Evolutionary conservation across 345 rosid genomes (phyloP).

Genomic region (Angophora floribunda): DNA sequence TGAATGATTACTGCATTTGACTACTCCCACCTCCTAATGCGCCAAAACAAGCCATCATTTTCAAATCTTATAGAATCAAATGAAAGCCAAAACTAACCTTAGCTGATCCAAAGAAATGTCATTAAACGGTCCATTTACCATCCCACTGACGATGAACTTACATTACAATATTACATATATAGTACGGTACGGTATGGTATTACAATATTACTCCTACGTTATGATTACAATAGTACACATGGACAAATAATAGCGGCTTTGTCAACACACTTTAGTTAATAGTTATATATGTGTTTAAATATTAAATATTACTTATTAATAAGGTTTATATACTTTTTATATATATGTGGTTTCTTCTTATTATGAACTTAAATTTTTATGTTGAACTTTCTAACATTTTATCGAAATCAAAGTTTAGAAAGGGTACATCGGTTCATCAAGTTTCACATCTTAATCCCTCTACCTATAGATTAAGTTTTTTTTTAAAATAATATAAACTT

Average conservation of each 20-base stretch:
- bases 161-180: not conserved
- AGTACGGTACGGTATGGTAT: not conserved
- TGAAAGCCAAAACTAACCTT: not conserved
- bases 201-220: not conserved
- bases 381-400: not conserved
- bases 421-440: rapidly evolving
- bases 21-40: not conserved
- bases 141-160: not conserved
- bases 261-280: not conserved
- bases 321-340: not conserved
- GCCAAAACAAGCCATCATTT: not conserved
- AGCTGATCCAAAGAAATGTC: not conserved
- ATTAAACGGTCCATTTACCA: not conserved
- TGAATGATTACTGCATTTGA: not conserved
- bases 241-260: not conserved
- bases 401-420: not conserved
- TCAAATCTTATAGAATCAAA: not conserved
- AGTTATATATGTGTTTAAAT: not conserved
- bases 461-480: not conserved
- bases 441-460: not conserved
- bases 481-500: not conserved
- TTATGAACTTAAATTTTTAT: rapidly evolving
- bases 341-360: not conserved
- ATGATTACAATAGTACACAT: not conserved
- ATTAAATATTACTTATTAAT: not conserved